Evolutionary conservation across 192 early-diverging fungal genomes (phyloP).

Genomic region (Mortierella claussenii): DNA sequence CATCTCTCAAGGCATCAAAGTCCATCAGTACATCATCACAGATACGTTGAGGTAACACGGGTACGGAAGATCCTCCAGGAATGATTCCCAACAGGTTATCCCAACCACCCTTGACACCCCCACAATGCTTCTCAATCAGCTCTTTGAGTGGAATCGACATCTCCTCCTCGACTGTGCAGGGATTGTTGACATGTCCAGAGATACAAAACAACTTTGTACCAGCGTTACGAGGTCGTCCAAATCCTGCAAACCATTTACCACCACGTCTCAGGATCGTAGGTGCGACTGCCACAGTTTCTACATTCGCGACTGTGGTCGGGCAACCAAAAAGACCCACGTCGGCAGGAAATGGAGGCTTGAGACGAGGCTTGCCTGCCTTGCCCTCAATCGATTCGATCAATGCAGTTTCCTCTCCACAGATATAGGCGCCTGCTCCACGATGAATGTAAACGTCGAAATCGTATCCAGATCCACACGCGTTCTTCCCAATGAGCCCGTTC

Average conservation of each 20-base stretch:
- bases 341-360: conserved; percentile 99
- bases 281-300: conserved; percentile 98
- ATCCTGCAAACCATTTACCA: conserved; percentile 92
- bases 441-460: conserved; percentile 99
- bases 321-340: conserved; percentile 98
- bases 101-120: conserved; percentile 98
- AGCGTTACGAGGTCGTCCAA: conserved; percentile 92
- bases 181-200: conserved; percentile 97
- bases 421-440: conserved; percentile 97
- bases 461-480: conserved; percentile 95
- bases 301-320: conserved; percentile 99
- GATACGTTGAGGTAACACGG: conserved; percentile 83
- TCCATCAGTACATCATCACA: conserved; percentile 97
- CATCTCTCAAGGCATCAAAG: conserved; percentile 96
- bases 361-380: conserved; percentile 97
- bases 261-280: conserved; percentile 89
- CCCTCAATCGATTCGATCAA: conserved; percentile 93
- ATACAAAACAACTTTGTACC: conserved; percentile 99
- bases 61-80: conserved; percentile 97
- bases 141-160: conserved; percentile 97
- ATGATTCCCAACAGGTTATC: conserved; percentile 98
- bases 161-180: conserved; percentile 98
- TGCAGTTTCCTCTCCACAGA: conserved; percentile 96
- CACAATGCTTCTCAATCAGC: conserved; percentile 94
- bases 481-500: conserved; percentile 97